These are phyloP conservation scores for Bolboschoenoplectus hybrid DNA, from an alignment of 202 grass and related monocot species.

Conservation along the genomic window DNA sequence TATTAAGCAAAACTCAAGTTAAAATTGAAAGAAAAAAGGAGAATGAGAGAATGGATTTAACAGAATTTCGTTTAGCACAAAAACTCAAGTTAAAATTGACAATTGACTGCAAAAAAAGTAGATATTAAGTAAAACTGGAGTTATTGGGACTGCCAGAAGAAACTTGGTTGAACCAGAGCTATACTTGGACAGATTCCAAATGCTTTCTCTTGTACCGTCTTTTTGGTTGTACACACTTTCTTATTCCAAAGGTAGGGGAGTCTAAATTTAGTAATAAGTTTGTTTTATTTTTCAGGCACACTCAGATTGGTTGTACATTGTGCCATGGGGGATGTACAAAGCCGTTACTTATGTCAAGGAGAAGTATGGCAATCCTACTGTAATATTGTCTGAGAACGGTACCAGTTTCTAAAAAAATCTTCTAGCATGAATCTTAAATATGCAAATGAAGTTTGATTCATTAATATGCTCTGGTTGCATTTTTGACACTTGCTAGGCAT, in stretches of 20 bases:
- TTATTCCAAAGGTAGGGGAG: neutral
- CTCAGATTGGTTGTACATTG: conserved; percentile 86
- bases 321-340: conserved; percentile 93
- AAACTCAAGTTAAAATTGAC: neutral
- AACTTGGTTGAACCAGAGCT: neutral
- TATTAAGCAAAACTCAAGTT: too few species aligned
- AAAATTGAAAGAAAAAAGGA: neutral
- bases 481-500: conserved; percentile 48
- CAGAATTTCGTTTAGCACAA: neutral
- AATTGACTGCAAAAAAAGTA: neutral
- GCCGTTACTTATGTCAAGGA: conserved; percentile 85
- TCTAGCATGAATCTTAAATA: neutral
- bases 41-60: neutral
- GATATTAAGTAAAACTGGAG: neutral
- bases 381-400: conserved; percentile 90
- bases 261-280: neutral
- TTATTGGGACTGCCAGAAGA: neutral
- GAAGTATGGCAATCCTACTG: conserved; percentile 67
- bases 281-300: conserved; percentile 57
- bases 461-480: neutral
- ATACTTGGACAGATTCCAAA: neutral
- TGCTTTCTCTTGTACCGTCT: conserved; percentile 4
- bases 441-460: conserved; percentile 1
- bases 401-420: conserved; percentile 18
- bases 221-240: neutral